Conservation (phyloP, 1,284 basidiomycete species). For the Microbotryum saponariae region DNA sequence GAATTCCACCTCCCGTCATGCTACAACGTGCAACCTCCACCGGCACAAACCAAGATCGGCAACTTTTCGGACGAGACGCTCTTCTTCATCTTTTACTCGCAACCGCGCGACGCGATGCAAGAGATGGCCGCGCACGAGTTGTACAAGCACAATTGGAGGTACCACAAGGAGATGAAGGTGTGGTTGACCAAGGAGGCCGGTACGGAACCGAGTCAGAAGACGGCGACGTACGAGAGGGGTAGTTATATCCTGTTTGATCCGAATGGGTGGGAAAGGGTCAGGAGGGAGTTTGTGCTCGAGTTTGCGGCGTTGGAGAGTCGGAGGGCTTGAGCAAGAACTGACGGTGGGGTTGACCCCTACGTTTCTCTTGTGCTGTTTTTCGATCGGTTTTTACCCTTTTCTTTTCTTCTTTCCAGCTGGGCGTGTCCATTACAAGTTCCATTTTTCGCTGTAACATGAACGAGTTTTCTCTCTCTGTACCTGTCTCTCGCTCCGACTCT, state of each 20-base stretch:
- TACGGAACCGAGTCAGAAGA: conserved; percentile 72
- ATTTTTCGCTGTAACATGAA: no score
- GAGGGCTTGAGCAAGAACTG: not conserved
- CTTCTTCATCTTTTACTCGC: conserved; percentile 98
- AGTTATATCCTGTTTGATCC: conserved; percentile 89
- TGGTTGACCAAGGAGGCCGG: conserved; percentile 94
- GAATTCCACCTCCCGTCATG: conserved; percentile 84
- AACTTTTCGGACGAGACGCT: conserved; percentile 94
- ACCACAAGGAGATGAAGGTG: conserved; percentile 86
- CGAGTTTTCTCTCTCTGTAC: no score
- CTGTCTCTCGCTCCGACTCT: no score
- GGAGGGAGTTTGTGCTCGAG: conserved; percentile 24
- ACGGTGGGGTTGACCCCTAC: no score
- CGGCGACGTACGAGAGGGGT: conserved; percentile 79
- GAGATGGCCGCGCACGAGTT: conserved; percentile 93
- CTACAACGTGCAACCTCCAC: conserved; percentile 86
- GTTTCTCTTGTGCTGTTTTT: no score
- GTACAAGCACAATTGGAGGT: conserved; percentile 96
- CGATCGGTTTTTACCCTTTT: no score
- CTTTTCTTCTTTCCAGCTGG: no score
- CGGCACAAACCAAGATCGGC: conserved; percentile 75
- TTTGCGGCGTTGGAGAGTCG: conserved; percentile 7
- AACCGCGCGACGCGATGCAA: conserved; percentile 84
- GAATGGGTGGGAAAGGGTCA: conserved; percentile 66
- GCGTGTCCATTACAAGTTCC: no score